phyloP scores from a whole-genome alignment of 2,329 filamentous ascomycete genomes.

The Trichoderma atroviride region DNA sequence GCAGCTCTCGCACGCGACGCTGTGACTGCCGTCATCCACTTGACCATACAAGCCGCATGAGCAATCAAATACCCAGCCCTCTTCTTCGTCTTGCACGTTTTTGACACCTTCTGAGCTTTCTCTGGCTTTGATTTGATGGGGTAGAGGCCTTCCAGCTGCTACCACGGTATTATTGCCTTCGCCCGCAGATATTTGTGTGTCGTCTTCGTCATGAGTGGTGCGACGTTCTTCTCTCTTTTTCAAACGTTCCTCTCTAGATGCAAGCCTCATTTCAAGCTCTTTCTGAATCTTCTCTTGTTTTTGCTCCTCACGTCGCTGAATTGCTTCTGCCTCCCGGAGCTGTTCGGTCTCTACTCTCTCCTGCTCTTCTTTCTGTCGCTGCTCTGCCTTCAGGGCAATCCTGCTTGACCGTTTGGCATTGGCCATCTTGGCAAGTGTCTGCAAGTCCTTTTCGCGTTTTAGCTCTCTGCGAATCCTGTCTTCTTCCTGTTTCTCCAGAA shows the following conservation, averaged over 20 bases:
- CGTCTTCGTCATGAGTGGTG: constrained; percentile 79
- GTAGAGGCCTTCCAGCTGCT: constrained; percentile 70
- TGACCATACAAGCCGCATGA: constrained; percentile 87
- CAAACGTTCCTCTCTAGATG: constrained; percentile 82
- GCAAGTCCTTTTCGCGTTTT: constrained; percentile 74
- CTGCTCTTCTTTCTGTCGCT: constrained; percentile 73
- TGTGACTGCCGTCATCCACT: constrained; percentile 92
- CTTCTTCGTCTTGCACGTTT: constrained; percentile 72
- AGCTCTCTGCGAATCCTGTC: constrained; percentile 70
- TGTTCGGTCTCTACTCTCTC: constrained; percentile 66
- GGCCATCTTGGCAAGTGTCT: constrained; percentile 84
- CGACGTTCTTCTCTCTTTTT: constrained; percentile 85
- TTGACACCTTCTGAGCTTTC: constrained; percentile 76
- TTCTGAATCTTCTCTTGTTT: constrained; percentile 62
- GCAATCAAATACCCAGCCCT: constrained; percentile 94
- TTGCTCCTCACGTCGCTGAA: constrained; percentile 68
- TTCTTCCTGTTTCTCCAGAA: constrained; percentile 78
- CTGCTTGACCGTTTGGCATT: constrained; percentile 91
- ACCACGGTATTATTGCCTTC: constrained; percentile 61
- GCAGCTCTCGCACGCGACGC: constrained; percentile 90
- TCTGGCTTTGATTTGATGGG: constrained; percentile 76
- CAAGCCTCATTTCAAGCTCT: constrained; percentile 76
- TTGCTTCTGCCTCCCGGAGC: constrained; percentile 57
- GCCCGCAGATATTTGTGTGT: constrained; percentile 77
- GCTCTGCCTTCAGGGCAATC: constrained; percentile 79